phyloP scores from a whole-genome alignment of 352 stramenopile species.

The Phytophthora sp. region DNA sequence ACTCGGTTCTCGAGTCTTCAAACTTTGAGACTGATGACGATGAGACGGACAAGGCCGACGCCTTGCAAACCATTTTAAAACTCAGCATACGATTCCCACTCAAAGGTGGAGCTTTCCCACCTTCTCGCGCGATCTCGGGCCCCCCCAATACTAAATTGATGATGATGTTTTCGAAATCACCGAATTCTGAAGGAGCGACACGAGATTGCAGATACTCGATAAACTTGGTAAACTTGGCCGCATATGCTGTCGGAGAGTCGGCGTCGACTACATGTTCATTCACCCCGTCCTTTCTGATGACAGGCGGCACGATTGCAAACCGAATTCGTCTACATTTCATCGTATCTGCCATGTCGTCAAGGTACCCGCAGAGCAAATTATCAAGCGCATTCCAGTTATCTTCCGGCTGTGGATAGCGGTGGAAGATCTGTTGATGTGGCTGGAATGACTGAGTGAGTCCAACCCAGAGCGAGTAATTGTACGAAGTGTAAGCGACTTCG shows the following conservation, averaged over 20 bases:
- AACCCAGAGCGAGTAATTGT: constrained; percentile 80
- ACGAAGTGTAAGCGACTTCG: constrained; percentile 50
- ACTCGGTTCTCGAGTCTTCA: constrained; percentile 69
- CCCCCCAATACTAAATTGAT: constrained; percentile 50
- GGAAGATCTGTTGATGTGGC: constrained; percentile 73
- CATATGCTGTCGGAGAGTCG: constrained; percentile 39
- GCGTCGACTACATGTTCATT: not conserved
- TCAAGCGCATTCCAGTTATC: constrained; percentile 84
- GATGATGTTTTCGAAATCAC: constrained; percentile 52
- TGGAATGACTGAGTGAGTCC: constrained; percentile 70
- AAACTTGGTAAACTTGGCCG: constrained; percentile 63
- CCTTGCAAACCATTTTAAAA: constrained; percentile 57
- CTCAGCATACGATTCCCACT: constrained; percentile 40
- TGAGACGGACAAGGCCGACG: constrained; percentile 27
- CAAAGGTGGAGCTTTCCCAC: constrained; percentile 8
- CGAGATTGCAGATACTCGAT: constrained; percentile 72
- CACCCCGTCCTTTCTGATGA: constrained; percentile 8
- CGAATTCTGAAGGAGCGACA: constrained; percentile 55
- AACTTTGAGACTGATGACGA: constrained; percentile 24
- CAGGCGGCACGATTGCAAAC: constrained; percentile 66
- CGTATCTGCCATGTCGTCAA: constrained; percentile 73
- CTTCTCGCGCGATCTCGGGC: constrained; percentile 4
- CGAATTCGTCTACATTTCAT: constrained; percentile 78
- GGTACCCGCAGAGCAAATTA: constrained; percentile 77
- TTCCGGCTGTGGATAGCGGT: constrained; percentile 70